Conservation (phyloP, 1,139 yeast genomes). For the Geotrichum armillariae region DNA sequence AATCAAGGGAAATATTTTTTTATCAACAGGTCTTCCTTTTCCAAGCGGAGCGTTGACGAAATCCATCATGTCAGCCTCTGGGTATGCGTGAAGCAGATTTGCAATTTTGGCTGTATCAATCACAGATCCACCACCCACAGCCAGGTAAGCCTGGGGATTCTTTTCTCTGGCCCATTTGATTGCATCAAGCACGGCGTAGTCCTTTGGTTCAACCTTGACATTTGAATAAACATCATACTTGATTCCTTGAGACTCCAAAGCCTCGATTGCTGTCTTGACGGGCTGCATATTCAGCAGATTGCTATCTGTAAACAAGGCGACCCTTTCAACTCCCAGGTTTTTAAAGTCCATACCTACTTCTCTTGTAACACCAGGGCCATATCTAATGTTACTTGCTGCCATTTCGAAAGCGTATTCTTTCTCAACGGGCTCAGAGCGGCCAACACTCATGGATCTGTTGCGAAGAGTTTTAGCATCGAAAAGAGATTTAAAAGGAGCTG, state of each 20-base stretch:
- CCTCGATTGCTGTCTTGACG: conserved; percentile 38
- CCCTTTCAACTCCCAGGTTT: conserved; percentile 38
- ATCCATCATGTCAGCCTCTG: conserved; percentile 42
- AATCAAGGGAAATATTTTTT: conserved; percentile 41
- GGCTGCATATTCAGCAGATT: conserved; percentile 34
- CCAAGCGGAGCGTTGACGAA: conserved; percentile 47
- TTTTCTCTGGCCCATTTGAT: conserved; percentile 41
- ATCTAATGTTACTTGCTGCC: conserved; percentile 45
- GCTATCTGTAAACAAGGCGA: conserved; percentile 28
- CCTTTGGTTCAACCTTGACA: conserved; percentile 45
- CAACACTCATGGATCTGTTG: conserved; percentile 24
- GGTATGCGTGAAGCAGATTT: conserved; percentile 41
- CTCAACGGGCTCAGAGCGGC: conserved; percentile 25
- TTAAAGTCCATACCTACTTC: conserved; percentile 45
- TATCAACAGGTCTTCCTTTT: conserved; percentile 41
- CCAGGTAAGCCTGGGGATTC: conserved; percentile 43
- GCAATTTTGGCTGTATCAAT: conserved; percentile 46
- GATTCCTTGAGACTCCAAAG: conserved; percentile 41
- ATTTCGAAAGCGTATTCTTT: conserved; percentile 45
- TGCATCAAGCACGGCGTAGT: conserved; percentile 41
- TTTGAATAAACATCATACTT: conserved; percentile 41
- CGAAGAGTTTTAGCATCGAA: conserved; percentile 23
- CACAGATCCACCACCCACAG: conserved; percentile 47
- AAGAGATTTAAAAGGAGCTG: conserved; percentile 18
- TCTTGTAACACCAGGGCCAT: conserved; percentile 43